These are phyloP conservation scores for Rubroshorea leprosula DNA, from an alignment of 345 rosid genomes.

Conservation along the genomic window DNA sequence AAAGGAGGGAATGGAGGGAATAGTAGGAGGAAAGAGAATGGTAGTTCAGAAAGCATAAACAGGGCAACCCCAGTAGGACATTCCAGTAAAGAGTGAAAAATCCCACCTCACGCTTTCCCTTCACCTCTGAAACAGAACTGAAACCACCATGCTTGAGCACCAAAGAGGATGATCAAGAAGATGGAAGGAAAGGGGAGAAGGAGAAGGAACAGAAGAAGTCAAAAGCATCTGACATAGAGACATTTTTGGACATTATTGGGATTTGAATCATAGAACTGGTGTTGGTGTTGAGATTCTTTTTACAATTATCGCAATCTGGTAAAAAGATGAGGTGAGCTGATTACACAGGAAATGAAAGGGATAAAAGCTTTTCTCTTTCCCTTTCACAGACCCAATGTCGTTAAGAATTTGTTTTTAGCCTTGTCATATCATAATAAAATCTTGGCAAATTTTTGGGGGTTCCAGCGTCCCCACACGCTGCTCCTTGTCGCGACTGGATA, in stretches of 20 bases:
- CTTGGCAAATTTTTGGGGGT: too few species aligned
- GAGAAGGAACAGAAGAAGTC: not conserved
- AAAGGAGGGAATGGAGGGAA: not conserved
- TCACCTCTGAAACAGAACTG: too few species aligned
- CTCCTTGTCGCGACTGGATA: too few species aligned
- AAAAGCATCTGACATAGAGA: slow-evolving; percentile 5
- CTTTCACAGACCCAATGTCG: too few species aligned
- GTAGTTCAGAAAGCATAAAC: not conserved
- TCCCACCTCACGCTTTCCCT: not conserved
- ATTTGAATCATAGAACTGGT: slow-evolving; percentile 24
- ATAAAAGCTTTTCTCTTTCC: too few species aligned
- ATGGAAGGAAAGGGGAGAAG: not conserved
- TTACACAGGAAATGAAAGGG: too few species aligned
- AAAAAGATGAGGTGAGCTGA: not conserved
- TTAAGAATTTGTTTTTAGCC: too few species aligned
- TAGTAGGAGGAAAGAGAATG: not conserved
- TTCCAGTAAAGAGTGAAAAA: not conserved
- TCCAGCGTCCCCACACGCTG: too few species aligned
- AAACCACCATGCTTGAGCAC: not conserved
- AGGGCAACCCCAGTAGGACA: not conserved
- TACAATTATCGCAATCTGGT: not conserved
- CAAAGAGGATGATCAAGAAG: too few species aligned
- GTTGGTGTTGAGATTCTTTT: slow-evolving; percentile 8
- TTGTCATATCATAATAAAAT: too few species aligned
- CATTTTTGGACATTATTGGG: slow-evolving; percentile 24